Evolutionary conservation across 495 filamentous ascomycete genomes (phyloP), one percentile per base, ranked within the genome.

Genomic region (Penicillium angulare): DNA sequence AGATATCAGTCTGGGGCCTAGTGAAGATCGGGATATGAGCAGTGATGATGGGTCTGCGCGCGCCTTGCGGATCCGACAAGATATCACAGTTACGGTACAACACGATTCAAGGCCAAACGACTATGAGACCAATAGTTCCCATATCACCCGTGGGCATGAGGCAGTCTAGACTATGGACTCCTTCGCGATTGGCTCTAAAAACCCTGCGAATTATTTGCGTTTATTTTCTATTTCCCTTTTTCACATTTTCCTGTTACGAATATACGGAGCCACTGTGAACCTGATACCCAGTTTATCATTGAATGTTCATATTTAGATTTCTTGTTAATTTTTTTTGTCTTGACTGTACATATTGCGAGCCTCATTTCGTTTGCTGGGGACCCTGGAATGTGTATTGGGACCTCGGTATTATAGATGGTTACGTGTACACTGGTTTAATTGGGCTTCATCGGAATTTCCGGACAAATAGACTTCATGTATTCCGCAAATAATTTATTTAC

Each of bases 61-160:
- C 10, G 71, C 70, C n/a, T 41, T 76, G 24, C 63, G 71, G 21
- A 78, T 78, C 41, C 66, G 71, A 7, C 72, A 74, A 33, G 72
- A 76, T 32, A 67, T 78, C 31, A 78, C 74, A 1, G 65, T 78
- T 17, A 73, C 72, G 5, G 68, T 76, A 39, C 55, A 75, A 52
- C 66, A 58, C 10, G 70, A 72, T 27, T 49, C 61, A 5, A 60
- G 64, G 22, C 60, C 66, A n/a, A 49, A 57, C 2, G 52, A 58
- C 9, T 63, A 63, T 33, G 47, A 64, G 15, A 10, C 52, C 5
- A 56, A 46, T n/a, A 40, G 40, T 10, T 32, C 59, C 10, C 47
- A 50, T 22, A 39, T 51, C 2, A 39, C 44, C 6, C 59, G 34
- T 7, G 49, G 53, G 21, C 50, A 40, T 15, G 61, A 65, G 38